These are phyloP conservation scores for Bretschneidera sinensis DNA, from an alignment of 345 rosid genomes.

Conservation along the genomic window DNA sequence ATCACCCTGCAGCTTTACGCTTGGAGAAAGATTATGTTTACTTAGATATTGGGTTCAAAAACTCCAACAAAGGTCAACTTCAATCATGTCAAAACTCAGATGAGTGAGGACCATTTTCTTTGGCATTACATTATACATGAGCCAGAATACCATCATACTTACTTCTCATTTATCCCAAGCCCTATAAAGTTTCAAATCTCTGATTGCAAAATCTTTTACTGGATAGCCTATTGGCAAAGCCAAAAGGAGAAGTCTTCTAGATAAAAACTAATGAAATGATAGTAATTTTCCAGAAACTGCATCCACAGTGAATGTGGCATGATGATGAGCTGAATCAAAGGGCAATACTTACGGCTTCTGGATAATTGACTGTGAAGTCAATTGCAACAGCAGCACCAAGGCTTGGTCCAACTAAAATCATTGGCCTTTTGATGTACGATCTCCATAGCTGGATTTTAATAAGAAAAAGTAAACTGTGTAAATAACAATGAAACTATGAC, in stretches of 20 bases:
- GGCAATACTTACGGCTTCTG: slow-evolving; percentile 61
- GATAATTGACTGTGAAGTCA: slow-evolving; percentile 66
- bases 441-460: slow-evolving; percentile 60
- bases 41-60: too few species aligned
- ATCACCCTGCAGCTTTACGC: too few species aligned
- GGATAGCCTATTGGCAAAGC: neutral
- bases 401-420: slow-evolving; percentile 91
- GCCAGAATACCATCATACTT: too few species aligned
- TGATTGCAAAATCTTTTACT: neutral
- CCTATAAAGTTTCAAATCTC: neutral
- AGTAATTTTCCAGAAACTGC: neutral
- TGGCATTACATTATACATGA: neutral
- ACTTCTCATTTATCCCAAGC: neutral
- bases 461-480: neutral
- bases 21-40: too few species aligned
- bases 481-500: neutral
- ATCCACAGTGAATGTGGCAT: neutral
- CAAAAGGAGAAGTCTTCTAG: neutral
- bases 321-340: neutral
- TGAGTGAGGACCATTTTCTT: too few species aligned
- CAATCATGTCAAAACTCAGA: neutral
- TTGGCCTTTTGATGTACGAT: slow-evolving; percentile 69
- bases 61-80: too few species aligned
- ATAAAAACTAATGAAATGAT: neutral
- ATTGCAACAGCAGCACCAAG: slow-evolving; percentile 83